A percentile compares a stretch with the other conserved stretches of the same genome.
phyloP scores from a whole-genome alignment of 768 basidiomycete genomes.

The Suillus plorans region DNA sequence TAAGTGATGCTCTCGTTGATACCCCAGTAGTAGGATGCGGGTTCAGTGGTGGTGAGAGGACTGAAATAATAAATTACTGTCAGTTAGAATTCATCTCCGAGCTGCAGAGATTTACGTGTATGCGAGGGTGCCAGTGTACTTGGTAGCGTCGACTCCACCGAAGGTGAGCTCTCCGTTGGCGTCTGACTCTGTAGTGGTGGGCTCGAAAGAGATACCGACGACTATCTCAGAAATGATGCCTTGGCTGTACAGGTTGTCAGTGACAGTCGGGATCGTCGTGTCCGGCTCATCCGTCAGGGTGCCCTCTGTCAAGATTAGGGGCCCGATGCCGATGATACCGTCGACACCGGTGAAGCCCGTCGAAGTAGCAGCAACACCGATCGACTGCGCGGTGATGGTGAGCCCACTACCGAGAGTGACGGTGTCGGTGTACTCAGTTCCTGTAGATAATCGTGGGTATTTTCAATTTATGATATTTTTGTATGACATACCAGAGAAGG shows the following conservation, averaged over 20 bases:
- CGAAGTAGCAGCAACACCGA: conserved; percentile 55
- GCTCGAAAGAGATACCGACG: conserved; percentile 53
- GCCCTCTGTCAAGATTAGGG: conserved; percentile 51
- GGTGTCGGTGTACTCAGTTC: conserved; percentile 50
- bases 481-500: conserved; percentile 46
- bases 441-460: conserved; percentile 19
- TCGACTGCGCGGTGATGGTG: conserved; percentile 54
- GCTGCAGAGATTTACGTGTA: conserved; percentile 36
- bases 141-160: conserved; percentile 34
- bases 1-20: no score
- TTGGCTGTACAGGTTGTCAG: conserved; percentile 47
- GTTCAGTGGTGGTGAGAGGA: no score
- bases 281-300: conserved; percentile 12
- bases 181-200: conserved; percentile 29
- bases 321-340: conserved; percentile 69
- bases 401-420: conserved; percentile 54
- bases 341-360: conserved; percentile 51
- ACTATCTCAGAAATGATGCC: conserved; percentile 39
- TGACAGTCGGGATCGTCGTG: conserved; percentile 52
- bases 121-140: conserved; percentile 36
- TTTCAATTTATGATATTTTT: conserved; percentile 5
- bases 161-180: conserved; percentile 56
- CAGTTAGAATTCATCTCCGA: not conserved
- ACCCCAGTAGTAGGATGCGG: no score
- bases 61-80: not conserved